Base-by-base conservation (phyloP, 2,329 filamentous ascomycete genomes). In the Fusarium ramigenum region DNA sequence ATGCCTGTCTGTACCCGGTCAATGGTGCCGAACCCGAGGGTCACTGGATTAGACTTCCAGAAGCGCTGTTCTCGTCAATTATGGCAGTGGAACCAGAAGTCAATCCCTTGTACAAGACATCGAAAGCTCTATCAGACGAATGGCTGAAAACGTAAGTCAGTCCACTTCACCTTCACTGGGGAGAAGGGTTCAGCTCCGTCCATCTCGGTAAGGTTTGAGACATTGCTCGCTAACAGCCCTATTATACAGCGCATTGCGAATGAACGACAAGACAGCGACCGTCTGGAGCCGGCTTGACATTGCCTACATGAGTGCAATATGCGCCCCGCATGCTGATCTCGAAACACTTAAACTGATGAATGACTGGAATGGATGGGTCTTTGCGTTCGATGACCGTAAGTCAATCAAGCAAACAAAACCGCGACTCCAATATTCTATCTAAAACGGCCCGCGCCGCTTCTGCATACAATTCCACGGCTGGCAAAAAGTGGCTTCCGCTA, bases 351-450 rank as follows among this genome's bases (percentile, higher is more conserved):
- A 69, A 50, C 50, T 69, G n/a, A 69, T 69, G 66, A 69, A 69
- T 28, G 65, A 69, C 19, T 69, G 66, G 66, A 69, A 69, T 43
- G 65, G 66, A 32, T 69, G 66, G 66, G 66, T 69, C 37, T 69
- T 69, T 56, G 66, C 66, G 5, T 69, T 69, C 43, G 66, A 69
- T 16, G 66, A 69, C 21, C 65, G 64, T 69, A 42, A 69, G 66
- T 34, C 32, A 32, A 30, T 69, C 19, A 42, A 47, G 23, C 60
- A 53, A 32, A 14, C 30, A 28, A 7, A 64, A 19, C 57, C 43
- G 21, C 18, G 36, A 32, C 46, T 23, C 25, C 32, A 11, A 49
- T 32, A 39, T 42, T 66, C 56, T 37, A 42, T 66, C 63, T 43
- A 42, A 21, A 28, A 16, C 63, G 63, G 63, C 40, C 65, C 56